Conservation (phyloP, 2,329 filamentous ascomycete species). For the Pseudogymnoascus sp. region DNA sequence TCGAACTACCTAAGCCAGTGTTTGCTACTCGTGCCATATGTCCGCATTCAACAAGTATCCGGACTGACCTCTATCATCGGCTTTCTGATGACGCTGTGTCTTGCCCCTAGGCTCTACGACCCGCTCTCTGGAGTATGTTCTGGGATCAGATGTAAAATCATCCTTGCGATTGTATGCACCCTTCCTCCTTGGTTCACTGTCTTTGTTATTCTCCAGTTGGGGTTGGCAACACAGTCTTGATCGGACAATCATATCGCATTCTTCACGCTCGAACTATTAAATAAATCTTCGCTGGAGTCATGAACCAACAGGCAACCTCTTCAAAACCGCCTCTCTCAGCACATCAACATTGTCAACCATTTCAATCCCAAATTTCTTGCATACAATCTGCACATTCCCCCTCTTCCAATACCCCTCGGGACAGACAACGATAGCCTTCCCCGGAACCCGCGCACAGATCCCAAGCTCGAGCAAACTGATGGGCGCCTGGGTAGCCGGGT, state of each 20-base stretch:
- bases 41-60: not conserved
- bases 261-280: not conserved
- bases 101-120: not conserved
- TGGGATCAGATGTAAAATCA: not conserved
- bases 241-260: not conserved
- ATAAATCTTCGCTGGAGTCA: not conserved
- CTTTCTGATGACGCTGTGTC: not conserved
- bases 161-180: not conserved
- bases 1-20: not conserved
- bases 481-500: slow-evolving; percentile 42
- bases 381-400: slow-evolving; percentile 54
- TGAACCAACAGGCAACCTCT: slow-evolving; percentile 21
- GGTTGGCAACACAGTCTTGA: not conserved
- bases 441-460: slow-evolving; percentile 33
- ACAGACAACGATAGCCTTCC: slow-evolving; percentile 45
- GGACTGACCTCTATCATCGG: not conserved
- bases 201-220: not conserved
- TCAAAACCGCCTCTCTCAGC: slow-evolving; percentile 31
- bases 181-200: not conserved
- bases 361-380: slow-evolving; percentile 37
- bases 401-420: slow-evolving; percentile 44
- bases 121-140: not conserved
- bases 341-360: slow-evolving; percentile 35
- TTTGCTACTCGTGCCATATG: not conserved
- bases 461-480: slow-evolving; percentile 55